Evolutionary conservation across 768 basidiomycete species (phyloP).

Genomic region (Tephrocybe rancida): DNA sequence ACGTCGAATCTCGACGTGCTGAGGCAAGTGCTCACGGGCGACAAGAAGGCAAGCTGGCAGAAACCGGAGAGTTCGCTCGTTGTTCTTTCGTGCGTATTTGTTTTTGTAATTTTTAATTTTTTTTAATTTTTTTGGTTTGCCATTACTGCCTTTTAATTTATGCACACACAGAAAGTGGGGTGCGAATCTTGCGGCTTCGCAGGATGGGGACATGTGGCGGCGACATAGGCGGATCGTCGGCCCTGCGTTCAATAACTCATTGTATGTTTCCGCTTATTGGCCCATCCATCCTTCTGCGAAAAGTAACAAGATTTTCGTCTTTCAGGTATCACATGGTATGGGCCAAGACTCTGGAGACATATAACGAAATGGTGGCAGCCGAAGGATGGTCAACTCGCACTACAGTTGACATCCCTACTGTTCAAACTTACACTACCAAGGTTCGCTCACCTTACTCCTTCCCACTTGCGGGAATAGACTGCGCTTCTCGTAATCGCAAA

Average conservation of each 20-base stretch:
- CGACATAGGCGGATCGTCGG: constrained; percentile 44
- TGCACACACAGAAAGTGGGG: constrained; percentile 5
- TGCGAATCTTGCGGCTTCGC: constrained; percentile 3
- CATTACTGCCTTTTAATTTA: not conserved
- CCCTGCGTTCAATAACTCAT: constrained; percentile 42
- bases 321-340: constrained; percentile 35
- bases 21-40: constrained; percentile 39
- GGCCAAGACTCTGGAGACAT: constrained; percentile 28
- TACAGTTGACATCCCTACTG: constrained; percentile 16
- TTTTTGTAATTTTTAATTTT: too few relatives aligned
- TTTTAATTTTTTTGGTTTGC: not conserved
- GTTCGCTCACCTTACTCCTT: not conserved
- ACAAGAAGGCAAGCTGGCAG: constrained; percentile 34
- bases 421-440: constrained; percentile 4
- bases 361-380: constrained; percentile 28
- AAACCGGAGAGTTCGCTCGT: constrained; percentile 29
- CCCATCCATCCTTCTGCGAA: not conserved
- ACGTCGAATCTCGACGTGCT: constrained; percentile 5
- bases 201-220: constrained; percentile 42
- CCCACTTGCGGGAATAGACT: constrained; percentile 26
- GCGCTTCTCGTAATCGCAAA: constrained; percentile 43
- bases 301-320: not conserved
- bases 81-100: not conserved
- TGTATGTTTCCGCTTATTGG: constrained; percentile 28
- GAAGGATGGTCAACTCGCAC: constrained; percentile 27